A percentile compares a stretch with the other conserved stretches of the same genome.
Conservation (phyloP, 768 basidiomycete species). For the Psilocybe cubensis region DNA sequence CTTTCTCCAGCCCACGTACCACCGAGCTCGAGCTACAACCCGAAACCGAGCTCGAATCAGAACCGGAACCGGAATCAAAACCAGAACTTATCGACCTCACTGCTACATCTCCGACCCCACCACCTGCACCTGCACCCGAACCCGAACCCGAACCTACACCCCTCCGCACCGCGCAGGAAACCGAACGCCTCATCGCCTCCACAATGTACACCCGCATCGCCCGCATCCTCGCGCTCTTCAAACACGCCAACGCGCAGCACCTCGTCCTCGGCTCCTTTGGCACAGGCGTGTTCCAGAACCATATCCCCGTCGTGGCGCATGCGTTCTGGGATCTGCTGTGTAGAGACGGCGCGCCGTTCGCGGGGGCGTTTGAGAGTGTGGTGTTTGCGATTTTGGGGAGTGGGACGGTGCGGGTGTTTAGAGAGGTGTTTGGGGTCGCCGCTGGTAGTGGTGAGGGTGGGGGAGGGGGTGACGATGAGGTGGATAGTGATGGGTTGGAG, state of each 20-base stretch:
- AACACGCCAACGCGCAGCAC: slow-evolving; percentile 50
- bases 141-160: neutral
- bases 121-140: neutral
- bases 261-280: slow-evolving; percentile 78
- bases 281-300: slow-evolving; percentile 77
- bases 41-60: neutral
- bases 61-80: neutral
- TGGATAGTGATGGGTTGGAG: neutral
- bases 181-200: slow-evolving; percentile 42
- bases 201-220: slow-evolving; percentile 76
- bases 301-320: slow-evolving; percentile 56
- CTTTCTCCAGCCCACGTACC: too few relatives aligned
- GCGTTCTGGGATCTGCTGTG: slow-evolving; percentile 69
- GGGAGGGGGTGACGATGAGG: neutral
- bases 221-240: slow-evolving; percentile 66
- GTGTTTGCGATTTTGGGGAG: slow-evolving; percentile 62
- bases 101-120: neutral
- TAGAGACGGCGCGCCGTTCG: slow-evolving; percentile 54
- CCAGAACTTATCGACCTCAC: neutral
- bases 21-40: neutral
- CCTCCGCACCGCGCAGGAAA: slow-evolving; percentile 18
- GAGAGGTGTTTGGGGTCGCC: neutral
- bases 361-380: slow-evolving; percentile 59
- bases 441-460: neutral
- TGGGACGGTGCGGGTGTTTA: slow-evolving; percentile 32